Conservation (phyloP, 2,329 filamentous ascomycete genomes). For the Didymella pomorum region DNA sequence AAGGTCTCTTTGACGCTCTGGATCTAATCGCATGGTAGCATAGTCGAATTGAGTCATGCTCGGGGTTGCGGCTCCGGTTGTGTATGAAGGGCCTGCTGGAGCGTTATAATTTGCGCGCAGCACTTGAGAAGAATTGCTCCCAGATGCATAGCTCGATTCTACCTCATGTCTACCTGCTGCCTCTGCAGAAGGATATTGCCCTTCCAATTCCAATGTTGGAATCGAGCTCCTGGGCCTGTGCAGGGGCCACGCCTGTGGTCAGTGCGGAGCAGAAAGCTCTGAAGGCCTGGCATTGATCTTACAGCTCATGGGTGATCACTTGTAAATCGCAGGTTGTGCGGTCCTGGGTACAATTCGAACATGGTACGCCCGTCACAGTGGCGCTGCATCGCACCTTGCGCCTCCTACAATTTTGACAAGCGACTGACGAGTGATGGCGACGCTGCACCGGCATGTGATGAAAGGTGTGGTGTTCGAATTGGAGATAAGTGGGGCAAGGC, state of each 20-base stretch:
- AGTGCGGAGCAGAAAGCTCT: background rate
- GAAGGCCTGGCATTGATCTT: background rate
- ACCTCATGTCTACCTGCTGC: too few relatives aligned
- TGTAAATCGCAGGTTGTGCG: constrained; percentile 8
- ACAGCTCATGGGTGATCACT: constrained; percentile 13
- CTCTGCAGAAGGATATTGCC: background rate
- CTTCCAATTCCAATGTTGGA: background rate
- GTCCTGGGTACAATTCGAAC: constrained; percentile 15
- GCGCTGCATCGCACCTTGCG: constrained; percentile 23
- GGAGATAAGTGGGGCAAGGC: background rate
- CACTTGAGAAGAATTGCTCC: background rate
- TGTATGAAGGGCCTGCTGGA: background rate
- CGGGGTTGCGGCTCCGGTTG: background rate
- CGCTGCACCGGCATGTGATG: constrained; percentile 13
- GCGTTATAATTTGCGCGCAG: background rate
- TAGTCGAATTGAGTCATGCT: background rate
- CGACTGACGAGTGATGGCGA: constrained; percentile 17
- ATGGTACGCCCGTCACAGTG: constrained; percentile 19
- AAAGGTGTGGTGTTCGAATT: background rate
- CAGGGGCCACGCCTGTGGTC: background rate
- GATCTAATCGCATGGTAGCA: background rate
- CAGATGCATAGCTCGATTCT: background rate
- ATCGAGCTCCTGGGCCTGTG: background rate
- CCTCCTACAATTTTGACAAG: constrained; percentile 20
- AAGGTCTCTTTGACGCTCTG: constrained; percentile 15